Conservation (phyloP, 2,329 filamentous ascomycete species). For the Phialocephala sp. region DNA sequence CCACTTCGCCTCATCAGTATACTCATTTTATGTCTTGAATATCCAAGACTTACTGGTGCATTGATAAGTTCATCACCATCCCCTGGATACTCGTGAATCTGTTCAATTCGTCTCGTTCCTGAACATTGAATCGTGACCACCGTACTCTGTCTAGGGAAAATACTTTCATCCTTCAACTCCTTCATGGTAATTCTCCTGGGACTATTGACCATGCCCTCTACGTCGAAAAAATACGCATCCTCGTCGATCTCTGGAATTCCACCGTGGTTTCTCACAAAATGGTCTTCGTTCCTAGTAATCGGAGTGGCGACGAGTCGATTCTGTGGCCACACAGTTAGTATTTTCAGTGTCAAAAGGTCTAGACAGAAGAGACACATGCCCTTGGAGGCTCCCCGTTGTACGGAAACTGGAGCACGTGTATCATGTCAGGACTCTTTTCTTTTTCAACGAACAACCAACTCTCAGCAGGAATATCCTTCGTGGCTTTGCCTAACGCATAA, state of each 20-base stretch:
- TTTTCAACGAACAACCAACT: slow-evolving; percentile 60
- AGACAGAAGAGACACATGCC: background rate
- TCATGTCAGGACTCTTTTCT: slow-evolving; percentile 65
- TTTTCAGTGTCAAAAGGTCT: background rate
- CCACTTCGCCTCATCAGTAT: slow-evolving; percentile 47
- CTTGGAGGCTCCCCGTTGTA: slow-evolving; percentile 67
- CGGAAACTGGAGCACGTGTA: slow-evolving; percentile 66
- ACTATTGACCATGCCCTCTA: slow-evolving; percentile 66
- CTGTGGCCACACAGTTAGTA: slow-evolving; percentile 13
- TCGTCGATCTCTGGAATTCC: slow-evolving; percentile 71
- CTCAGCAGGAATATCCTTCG: slow-evolving; percentile 60
- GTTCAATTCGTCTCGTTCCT: slow-evolving; percentile 71
- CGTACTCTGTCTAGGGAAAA: slow-evolving; percentile 64
- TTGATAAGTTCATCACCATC: slow-evolving; percentile 66
- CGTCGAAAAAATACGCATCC: slow-evolving; percentile 56
- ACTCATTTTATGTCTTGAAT: background rate
- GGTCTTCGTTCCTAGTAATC: slow-evolving; percentile 64
- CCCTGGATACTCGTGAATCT: slow-evolving; percentile 67
- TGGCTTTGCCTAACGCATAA: slow-evolving; percentile 45
- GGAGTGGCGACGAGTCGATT: slow-evolving; percentile 58
- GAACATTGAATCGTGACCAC: slow-evolving; percentile 69
- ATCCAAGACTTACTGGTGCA: slow-evolving; percentile 24
- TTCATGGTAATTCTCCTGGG: slow-evolving; percentile 61
- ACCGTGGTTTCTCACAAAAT: slow-evolving; percentile 75
- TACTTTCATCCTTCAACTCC: slow-evolving; percentile 63